Conservation (phyloP, 495 filamentous ascomycete species). For the Penicillium verhagenii region DNA sequence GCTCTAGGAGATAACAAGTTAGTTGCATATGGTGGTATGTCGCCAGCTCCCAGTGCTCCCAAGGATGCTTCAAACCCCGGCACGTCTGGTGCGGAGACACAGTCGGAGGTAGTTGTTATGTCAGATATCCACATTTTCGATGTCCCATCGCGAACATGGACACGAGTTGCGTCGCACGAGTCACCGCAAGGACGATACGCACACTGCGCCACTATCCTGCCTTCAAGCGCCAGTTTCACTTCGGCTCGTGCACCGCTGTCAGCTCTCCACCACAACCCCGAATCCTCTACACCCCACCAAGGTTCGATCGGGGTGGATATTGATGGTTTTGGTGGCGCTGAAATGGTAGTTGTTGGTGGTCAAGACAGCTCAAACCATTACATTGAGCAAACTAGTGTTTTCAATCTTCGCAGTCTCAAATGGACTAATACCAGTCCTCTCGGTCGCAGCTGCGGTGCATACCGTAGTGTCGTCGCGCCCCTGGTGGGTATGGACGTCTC, state of each 20-base stretch:
- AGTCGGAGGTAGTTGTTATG: slow-evolving; percentile 93
- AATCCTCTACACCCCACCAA: slow-evolving; percentile 74
- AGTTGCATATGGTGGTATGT: slow-evolving; percentile 98
- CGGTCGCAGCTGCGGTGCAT: slow-evolving; percentile 90
- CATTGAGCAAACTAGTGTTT: slow-evolving; percentile 97
- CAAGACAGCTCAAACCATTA: slow-evolving; percentile 98
- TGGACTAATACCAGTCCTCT: slow-evolving; percentile 87
- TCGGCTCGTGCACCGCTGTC: slow-evolving; percentile 79
- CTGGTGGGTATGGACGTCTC: slow-evolving; percentile 66
- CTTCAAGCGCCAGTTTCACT: slow-evolving; percentile 81
- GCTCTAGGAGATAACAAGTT: slow-evolving; percentile 90
- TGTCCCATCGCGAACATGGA: slow-evolving; percentile 82
- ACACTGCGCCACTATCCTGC: slow-evolving; percentile 90
- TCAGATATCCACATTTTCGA: slow-evolving; percentile 97
- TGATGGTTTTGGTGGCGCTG: slow-evolving; percentile 87
- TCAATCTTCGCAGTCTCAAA: slow-evolving; percentile 93
- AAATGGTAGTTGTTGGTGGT: slow-evolving; percentile 96
- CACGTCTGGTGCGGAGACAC: slow-evolving; percentile 57
- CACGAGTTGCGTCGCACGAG: slow-evolving; percentile 73
- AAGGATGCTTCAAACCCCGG: slow-evolving; percentile 42
- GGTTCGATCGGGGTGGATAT: slow-evolving; percentile 81
- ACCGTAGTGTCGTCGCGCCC: slow-evolving; percentile 90
- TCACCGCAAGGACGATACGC: slow-evolving; percentile 93
- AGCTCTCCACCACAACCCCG: slow-evolving; percentile 84
- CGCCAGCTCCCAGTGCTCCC: slow-evolving; percentile 59